These are phyloP conservation scores for Dioscorea dumetorum DNA, from an alignment of 106 monocot species.

Conservation along the genomic window DNA sequence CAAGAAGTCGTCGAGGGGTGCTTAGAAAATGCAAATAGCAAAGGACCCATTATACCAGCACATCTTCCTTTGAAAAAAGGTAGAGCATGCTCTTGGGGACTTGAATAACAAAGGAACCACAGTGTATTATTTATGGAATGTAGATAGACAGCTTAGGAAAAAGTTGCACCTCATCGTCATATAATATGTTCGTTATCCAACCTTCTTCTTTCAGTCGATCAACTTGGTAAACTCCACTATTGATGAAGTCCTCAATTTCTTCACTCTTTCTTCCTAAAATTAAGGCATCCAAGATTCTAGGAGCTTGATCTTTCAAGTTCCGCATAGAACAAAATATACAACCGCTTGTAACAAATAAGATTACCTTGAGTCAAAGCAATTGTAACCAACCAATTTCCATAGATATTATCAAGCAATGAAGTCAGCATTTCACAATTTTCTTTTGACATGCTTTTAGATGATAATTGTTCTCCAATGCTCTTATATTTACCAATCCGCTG, in stretches of 20 bases:
- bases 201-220: constrained; percentile 94
- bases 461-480: constrained; percentile 77
- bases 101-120: too few species aligned
- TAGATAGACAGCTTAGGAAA: background rate
- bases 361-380: constrained; percentile 70
- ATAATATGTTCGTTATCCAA: constrained; percentile 81
- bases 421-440: constrained; percentile 91
- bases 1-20: too few species aligned
- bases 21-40: too few species aligned
- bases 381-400: constrained; percentile 86
- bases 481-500: constrained; percentile 88
- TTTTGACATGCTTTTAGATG: constrained; percentile 71
- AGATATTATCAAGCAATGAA: constrained; percentile 76
- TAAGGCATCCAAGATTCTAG: constrained; percentile 15
- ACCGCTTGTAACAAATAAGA: background rate
- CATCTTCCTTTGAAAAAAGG: too few species aligned
- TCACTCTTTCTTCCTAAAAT: constrained; percentile 60
- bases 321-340: too few species aligned
- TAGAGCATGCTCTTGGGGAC: too few species aligned
- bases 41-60: too few species aligned
- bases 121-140: too few species aligned
- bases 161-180: constrained; percentile 88
- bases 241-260: constrained; percentile 72
- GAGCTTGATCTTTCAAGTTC: background rate
- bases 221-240: constrained; percentile 88